Base-by-base conservation (phyloP, 2,329 filamentous ascomycete genomes). In the Capronia epimyces region DNA sequence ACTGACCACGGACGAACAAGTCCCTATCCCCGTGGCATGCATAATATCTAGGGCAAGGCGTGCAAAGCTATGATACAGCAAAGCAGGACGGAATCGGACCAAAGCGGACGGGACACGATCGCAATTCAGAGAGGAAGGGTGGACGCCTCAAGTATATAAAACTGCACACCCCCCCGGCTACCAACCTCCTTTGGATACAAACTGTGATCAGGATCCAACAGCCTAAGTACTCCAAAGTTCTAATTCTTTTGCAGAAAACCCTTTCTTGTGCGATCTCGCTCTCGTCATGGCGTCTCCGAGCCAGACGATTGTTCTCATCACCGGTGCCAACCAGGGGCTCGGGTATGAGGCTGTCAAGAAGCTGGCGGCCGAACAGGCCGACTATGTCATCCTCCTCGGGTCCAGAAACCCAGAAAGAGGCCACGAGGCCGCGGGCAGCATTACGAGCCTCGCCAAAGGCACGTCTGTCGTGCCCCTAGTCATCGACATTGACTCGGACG, bases 51-150 rank as follows among this genome's bases (percentile, higher is more conserved):
- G 29, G 29, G 3, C 29, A 10, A n/a, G 29, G 73, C 55, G 60
- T 61, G 21, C 68, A 66, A 37, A 77, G 73, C 55, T 71, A 73
- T 52, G 65, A 70, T 43, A 62, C 66, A 58, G 56, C 45, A 20
- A 73, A 74, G 58, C 75, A 77, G 60, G 70, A 78, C 10, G 72
- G 24, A 27, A 27, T 5, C 24, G 24, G 24, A 27, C 24, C 5
- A 27, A 27, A 27, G 24, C 24, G 24, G 24, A 27, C 24, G 24
- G 24, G 24, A 27, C 5, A 27, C n/a, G n/a, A n/a, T 27, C 5
- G 24, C 24, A 27, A 27, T 27, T 27, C 24, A 27, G 5, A 27
- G 24, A 5, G 24, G 10, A 27, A 27, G 5, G 10, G 24, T 10
- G 24, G 10, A 27, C 5, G 5, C 24, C 24, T 27, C 24, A 5